Evolutionary conservation across 345 rosid species (phyloP).

Genomic region (Eutrema yunnanense): DNA sequence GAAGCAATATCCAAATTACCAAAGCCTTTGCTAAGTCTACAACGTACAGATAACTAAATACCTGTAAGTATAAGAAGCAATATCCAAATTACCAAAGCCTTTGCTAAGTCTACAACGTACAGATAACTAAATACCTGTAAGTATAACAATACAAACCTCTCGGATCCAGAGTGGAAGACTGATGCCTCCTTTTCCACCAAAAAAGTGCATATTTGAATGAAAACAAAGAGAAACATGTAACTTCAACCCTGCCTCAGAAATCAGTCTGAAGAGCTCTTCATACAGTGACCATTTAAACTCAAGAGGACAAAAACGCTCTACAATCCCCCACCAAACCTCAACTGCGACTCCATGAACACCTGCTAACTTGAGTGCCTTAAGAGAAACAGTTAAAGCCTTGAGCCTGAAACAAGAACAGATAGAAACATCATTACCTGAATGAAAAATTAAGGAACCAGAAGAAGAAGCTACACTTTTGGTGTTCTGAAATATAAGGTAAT

Average conservation of each 20-base stretch:
- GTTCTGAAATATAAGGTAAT: background rate
- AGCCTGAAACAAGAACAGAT: conserved; percentile 41
- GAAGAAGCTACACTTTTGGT: background rate
- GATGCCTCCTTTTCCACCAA: conserved; percentile 42
- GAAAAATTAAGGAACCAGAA: background rate
- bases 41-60: conserved; percentile 19
- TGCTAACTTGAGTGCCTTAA: conserved; percentile 68
- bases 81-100: background rate
- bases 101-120: background rate
- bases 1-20: conserved; percentile 2
- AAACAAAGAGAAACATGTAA: conserved; percentile 55
- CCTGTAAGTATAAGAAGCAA: background rate
- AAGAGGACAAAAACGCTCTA: conserved; percentile 53
- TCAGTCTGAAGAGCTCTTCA: conserved; percentile 51
- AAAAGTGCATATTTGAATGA: conserved; percentile 46
- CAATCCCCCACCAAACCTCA: conserved; percentile 74
- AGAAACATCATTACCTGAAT: conserved; percentile 5
- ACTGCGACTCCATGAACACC: conserved; percentile 71
- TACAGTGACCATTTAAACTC: conserved; percentile 58
- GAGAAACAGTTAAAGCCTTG: conserved; percentile 62
- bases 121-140: conserved; percentile 20
- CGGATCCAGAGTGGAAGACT: conserved; percentile 66
- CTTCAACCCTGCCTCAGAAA: conserved; percentile 54
- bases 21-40: background rate
- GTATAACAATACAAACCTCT: conserved; percentile 39